These are phyloP conservation scores for Geranium incanum DNA, from an alignment of 441 rosid genomes.

Conservation along the genomic window DNA sequence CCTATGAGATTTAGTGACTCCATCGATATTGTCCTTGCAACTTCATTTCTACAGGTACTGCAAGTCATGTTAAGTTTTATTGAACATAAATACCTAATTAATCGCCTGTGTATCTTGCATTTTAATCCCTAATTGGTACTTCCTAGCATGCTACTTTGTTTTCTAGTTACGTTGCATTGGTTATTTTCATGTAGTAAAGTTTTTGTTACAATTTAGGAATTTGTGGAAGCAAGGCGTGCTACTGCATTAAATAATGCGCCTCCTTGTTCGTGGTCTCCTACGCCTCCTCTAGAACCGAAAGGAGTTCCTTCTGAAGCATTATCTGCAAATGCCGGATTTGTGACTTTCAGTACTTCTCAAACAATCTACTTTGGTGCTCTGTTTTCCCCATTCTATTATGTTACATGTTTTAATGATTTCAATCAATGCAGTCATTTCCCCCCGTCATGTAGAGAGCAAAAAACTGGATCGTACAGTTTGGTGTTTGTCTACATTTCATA, in stretches of 20 bases:
- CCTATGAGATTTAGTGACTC: slow-evolving; percentile 94
- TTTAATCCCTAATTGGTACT: slow-evolving; percentile 47
- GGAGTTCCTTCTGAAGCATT: slow-evolving; percentile 65
- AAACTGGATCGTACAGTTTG: slow-evolving; percentile 80
- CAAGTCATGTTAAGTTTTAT: slow-evolving; percentile 4
- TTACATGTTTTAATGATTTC: slow-evolving; percentile 19
- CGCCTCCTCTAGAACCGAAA: slow-evolving; percentile 63
- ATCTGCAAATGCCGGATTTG: slow-evolving; percentile 87
- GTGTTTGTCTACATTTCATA: slow-evolving; percentile 83
- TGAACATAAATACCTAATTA: not conserved
- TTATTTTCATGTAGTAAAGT: not conserved
- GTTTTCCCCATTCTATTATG: slow-evolving; percentile 7
- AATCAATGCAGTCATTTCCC: slow-evolving; percentile 55
- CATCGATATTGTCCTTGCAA: slow-evolving; percentile 66
- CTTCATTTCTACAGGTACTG: slow-evolving; percentile 89
- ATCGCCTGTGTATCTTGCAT: slow-evolving; percentile 65
- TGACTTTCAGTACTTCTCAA: slow-evolving; percentile 64
- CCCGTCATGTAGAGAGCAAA: slow-evolving; percentile 82
- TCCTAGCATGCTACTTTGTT: not conserved
- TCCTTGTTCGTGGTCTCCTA: slow-evolving; percentile 71
- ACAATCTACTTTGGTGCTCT: slow-evolving; percentile 9
- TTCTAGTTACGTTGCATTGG: not conserved
- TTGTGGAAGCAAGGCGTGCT: slow-evolving; percentile 80
- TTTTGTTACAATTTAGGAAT: slow-evolving; percentile 47
- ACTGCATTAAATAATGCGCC: slow-evolving; percentile 80